Base-by-base conservation (phyloP, 768 basidiomycete species). In the Mrakia blollopis region DNA sequence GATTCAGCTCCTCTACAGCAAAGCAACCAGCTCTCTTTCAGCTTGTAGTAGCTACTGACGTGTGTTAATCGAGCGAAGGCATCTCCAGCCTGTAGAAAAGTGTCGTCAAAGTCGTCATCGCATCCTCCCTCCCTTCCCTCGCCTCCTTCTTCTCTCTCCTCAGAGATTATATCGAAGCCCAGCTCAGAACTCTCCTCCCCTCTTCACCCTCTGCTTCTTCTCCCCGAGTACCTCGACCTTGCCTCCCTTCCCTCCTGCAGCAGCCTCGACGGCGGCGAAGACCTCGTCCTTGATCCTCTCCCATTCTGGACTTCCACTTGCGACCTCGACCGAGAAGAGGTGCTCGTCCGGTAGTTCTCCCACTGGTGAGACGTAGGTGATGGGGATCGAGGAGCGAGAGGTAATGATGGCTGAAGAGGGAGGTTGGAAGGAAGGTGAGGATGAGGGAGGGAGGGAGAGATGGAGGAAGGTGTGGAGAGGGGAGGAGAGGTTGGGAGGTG, bases 161-260 rank as follows among this genome's bases (percentile, higher is more conserved):
- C 37, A 44, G 39, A 41, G 11, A 5, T 39, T 21, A 25, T 30
- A 11, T 6, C 25, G 3, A n/a, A 16, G 16, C 28, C 28, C 35
- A 5, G 16, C 32, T 65, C 63, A 68, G 37, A 68, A 68, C 65
- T 68, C 65, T 1, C 65, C 65, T 21, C 65, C 65, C 35, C 65
- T 68, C 65, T 68, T 68, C 18, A 68, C 65, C 65, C 65, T 68
- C 37, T 68, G 65, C 25, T 68, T 68, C 21, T 41, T 68, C 65
- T 39, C 37, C 14, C 37, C 65, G 1, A 68, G 18, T 5, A 68
- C 65, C 37, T 68, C 65, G 2, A 68, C 39, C 65, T 25, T 37
- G 11, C 65, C 65, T 68, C 65, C 65, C 18, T 68, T 68, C 23
- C 65, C 35, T 25, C 65, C 65, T 13, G 39, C 65, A 4, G 32